Evolutionary conservation across 1,284 basidiomycete species (phyloP).

Genomic region (Uromyces viciae-fabae): DNA sequence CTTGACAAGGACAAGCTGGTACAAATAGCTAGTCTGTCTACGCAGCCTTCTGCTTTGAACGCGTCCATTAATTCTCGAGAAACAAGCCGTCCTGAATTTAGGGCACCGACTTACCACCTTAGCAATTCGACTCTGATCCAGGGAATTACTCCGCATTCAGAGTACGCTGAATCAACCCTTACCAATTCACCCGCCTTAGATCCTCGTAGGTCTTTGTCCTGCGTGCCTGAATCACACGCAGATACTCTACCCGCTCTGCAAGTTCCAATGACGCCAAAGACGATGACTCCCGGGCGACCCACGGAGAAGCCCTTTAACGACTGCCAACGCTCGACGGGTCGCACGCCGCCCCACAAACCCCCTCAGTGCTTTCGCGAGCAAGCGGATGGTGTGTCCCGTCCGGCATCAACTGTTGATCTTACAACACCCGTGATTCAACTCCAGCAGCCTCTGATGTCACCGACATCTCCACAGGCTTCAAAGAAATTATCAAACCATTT

Average conservation of each 20-base stretch:
- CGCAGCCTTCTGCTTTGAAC: not conserved
- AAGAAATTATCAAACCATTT: too few species aligned
- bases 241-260: not conserved
- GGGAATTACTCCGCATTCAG: constrained; percentile 4
- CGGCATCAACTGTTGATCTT: too few species aligned
- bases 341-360: not conserved
- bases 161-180: constrained; percentile 33
- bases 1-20: constrained; percentile 18
- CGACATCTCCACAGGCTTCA: too few species aligned
- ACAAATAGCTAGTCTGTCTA: not conserved
- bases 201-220: not conserved
- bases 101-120: constrained; percentile 6
- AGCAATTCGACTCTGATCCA: not conserved
- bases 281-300: not conserved
- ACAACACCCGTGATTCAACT: too few species aligned
- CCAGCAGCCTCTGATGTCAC: too few species aligned
- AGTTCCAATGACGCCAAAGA: not conserved
- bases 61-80: not conserved
- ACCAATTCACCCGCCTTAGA: constrained; percentile 30
- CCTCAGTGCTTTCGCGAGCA: not conserved
- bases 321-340: not conserved
- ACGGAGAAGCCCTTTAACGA: not conserved
- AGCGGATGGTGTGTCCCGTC: too few species aligned
- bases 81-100: constrained; percentile 17
- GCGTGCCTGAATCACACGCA: not conserved